A percentile compares a stretch with the other conserved stretches of the same genome.
Evolutionary conservation across 192 early-diverging fungal genomes (phyloP).

Genomic region (Coemansia sp.): DNA sequence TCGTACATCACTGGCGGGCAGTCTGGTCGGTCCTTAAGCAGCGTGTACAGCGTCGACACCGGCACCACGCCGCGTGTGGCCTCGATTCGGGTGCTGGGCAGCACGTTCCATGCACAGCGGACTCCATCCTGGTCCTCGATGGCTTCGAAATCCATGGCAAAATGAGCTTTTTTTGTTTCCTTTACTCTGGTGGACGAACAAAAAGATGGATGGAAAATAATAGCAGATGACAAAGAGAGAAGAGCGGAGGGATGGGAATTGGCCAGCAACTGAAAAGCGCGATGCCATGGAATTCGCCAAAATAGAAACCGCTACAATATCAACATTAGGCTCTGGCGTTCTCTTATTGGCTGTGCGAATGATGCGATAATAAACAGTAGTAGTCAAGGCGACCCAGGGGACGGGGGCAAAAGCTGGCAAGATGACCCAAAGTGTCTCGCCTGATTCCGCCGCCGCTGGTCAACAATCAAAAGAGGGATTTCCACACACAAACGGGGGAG

Average conservation of each 20-base stretch:
- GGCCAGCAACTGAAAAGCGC: too few species aligned
- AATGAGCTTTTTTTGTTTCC: not conserved
- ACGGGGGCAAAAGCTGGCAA: not conserved
- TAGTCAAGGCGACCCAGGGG: not conserved
- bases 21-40: constrained; percentile 89
- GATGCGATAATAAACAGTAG: not conserved
- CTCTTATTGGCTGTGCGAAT: constrained; percentile 15
- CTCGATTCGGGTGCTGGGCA: constrained; percentile 90
- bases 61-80: constrained; percentile 96
- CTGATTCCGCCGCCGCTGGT: too few species aligned
- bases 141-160: constrained; percentile 77
- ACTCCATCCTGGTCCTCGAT: constrained; percentile 95
- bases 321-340: constrained; percentile 14
- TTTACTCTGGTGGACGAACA: not conserved
- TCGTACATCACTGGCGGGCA: constrained; percentile 90
- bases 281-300: too few species aligned
- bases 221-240: not conserved
- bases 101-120: constrained; percentile 97
- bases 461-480: not conserved
- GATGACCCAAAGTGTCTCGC: not conserved
- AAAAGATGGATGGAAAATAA: not conserved
- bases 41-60: constrained; percentile 90
- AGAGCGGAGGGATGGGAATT: not conserved
- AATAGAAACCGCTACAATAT: too few species aligned
- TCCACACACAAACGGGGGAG: not conserved